Percentiles rank a stretch among this genome's conserved stretches.
These are phyloP conservation scores for Auricularia cornea DNA, from an alignment of 768 basidiomycete species.

Conservation along the genomic window DNA sequence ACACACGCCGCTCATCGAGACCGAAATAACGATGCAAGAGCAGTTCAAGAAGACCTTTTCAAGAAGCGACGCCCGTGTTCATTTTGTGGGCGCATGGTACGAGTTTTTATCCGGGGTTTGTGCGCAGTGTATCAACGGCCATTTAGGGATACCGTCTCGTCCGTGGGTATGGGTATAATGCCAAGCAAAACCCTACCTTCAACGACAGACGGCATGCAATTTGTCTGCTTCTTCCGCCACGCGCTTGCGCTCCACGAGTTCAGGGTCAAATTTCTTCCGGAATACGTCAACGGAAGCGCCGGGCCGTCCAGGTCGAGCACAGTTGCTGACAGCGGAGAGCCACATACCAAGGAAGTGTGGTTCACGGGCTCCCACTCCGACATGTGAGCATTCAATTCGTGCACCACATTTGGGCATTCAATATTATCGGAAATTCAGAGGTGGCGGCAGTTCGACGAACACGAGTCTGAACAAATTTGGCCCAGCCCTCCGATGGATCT, in stretches of 20 bases:
- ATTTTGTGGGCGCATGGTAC: constrained; percentile 40
- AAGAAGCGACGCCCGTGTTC: constrained; percentile 27
- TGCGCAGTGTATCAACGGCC: neutral
- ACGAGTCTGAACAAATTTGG: too few relatives aligned
- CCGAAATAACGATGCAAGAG: too few relatives aligned
- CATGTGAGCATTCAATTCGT: too few relatives aligned
- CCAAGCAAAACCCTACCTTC: neutral
- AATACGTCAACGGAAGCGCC: neutral
- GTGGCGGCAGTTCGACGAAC: too few relatives aligned
- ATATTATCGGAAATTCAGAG: too few relatives aligned
- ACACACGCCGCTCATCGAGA: too few relatives aligned
- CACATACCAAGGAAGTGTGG: neutral
- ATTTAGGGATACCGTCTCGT: neutral
- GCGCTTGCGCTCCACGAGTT: neutral
- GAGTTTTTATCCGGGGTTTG: neutral
- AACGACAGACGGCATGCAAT: neutral
- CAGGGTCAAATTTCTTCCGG: neutral
- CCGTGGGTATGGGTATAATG: neutral
- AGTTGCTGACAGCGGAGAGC: neutral
- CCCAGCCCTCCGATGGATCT: too few relatives aligned
- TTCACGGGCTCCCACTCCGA: neutral
- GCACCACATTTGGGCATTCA: too few relatives aligned
- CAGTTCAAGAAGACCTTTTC: constrained; percentile 31
- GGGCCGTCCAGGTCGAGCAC: neutral
- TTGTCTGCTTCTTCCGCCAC: neutral